phyloP scores from a whole-genome alignment of 2,329 filamentous ascomycete species.

The Fusarium drepaniforme region DNA sequence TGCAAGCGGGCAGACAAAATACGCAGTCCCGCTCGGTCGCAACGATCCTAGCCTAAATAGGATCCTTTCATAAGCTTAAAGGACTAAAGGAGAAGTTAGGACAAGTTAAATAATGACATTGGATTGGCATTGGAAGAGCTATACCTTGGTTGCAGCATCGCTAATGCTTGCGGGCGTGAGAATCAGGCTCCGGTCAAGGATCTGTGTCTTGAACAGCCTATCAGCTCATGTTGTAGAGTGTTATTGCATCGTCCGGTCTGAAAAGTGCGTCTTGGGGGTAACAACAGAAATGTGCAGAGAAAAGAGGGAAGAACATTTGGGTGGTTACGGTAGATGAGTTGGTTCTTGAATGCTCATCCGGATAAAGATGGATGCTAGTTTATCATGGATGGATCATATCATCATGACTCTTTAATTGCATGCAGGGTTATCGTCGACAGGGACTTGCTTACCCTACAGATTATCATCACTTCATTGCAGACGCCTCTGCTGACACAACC shows the following conservation, averaged over 20 bases:
- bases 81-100: not conserved
- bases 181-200: not conserved
- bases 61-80: not conserved
- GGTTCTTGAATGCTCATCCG: not conserved
- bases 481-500: slow-evolving; percentile 18
- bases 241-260: not conserved
- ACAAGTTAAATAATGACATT: not conserved
- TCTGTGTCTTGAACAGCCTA: not conserved
- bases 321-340: not conserved
- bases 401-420: slow-evolving; percentile 42
- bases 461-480: not conserved
- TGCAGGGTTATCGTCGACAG: slow-evolving; percentile 18
- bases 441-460: slow-evolving; percentile 32
- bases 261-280: not conserved
- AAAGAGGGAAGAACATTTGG: not conserved
- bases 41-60: not conserved
- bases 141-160: not conserved
- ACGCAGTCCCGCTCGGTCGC: not conserved
- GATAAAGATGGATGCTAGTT: not conserved
- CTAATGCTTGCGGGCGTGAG: not conserved
- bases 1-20: not conserved
- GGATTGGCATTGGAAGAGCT: not conserved
- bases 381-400: not conserved
- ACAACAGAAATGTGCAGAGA: not conserved
- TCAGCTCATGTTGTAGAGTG: not conserved